Evolutionary conservation across 2,329 filamentous ascomycete genomes (phyloP).

Genomic region (Neonectria faginata): DNA sequence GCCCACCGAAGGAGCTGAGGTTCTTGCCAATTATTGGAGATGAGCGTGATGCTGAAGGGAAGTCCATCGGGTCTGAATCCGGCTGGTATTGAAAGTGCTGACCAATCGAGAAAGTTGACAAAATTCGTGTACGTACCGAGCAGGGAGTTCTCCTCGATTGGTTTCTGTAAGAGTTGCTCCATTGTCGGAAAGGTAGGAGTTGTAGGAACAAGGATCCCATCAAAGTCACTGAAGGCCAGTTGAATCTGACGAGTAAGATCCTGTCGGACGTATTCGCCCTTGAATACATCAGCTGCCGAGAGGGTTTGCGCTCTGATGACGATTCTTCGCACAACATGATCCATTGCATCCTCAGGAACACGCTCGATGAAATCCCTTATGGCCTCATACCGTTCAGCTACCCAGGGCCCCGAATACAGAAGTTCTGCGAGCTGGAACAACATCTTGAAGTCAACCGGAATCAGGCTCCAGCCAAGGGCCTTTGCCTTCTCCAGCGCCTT

Average conservation of each 20-base stretch:
- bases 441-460: slow-evolving; percentile 59
- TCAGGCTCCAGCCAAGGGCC: slow-evolving; percentile 55
- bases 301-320: slow-evolving; percentile 54
- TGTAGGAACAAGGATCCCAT: slow-evolving; percentile 67
- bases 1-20: slow-evolving; percentile 46
- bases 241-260: slow-evolving; percentile 57
- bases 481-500: slow-evolving; percentile 52
- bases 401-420: slow-evolving; percentile 68
- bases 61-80: slow-evolving; percentile 53
- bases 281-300: slow-evolving; percentile 60
- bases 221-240: slow-evolving; percentile 55
- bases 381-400: slow-evolving; percentile 67
- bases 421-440: slow-evolving; percentile 66
- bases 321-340: slow-evolving; percentile 52
- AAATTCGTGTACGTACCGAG: slow-evolving; percentile 70
- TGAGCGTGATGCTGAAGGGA: slow-evolving; percentile 54
- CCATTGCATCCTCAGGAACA: slow-evolving; percentile 46
- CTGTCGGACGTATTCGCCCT: slow-evolving; percentile 52
- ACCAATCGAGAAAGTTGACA: slow-evolving; percentile 70
- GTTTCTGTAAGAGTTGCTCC: slow-evolving; percentile 62
- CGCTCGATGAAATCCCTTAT: slow-evolving; percentile 59
- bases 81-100: slow-evolving; percentile 65
- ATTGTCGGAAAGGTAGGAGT: slow-evolving; percentile 65
- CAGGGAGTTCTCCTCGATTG: slow-evolving; percentile 64
- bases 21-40: slow-evolving; percentile 53